Evolutionary conservation across 257 asterid genomes (phyloP), one percentile per base, ranked within the genome.

Genomic region (Solanum appendiculatum): DNA sequence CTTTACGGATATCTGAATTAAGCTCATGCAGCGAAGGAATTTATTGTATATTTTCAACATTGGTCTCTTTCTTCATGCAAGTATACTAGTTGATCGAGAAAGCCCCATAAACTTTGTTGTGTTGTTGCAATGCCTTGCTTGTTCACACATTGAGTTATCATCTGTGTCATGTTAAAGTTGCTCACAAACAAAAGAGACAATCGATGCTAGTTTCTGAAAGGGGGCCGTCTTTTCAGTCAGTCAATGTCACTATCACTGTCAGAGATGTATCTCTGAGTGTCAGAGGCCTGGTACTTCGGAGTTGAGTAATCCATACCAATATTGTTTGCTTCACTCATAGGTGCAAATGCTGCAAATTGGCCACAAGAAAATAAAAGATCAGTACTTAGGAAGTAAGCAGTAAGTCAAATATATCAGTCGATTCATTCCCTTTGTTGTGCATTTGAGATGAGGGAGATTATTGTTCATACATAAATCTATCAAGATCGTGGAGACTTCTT

Each of bases 261-360:
- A 78, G 98, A 94, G 54, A 95, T 85, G 90, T 94, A 95, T 90
- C 94, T 92, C 90, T 91, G 91, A 86, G 94, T 88, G 87, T 94
- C 96, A 39, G 95, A 92, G n/a, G 98, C 98, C 88, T 90, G 92
- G 33, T 92, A 91, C 92, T 87, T 93, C 15, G 94, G 87, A 66
- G 91, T 89, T 27, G 93, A 83, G 40, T 87, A 86, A 77, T 82
- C 90, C 87, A 12, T 89, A 83, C 82, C 91, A 88, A 83, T 86
- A 84, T 90, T 91, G 87, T 80, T 86, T 85, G 89, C 90, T 83
- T 91, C 95, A 86, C 84, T 93, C 95, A 95, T 93, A 23, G 99
- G 98, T 34, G 98, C 99, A 93, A 95, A 96, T 42, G 98, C 98
- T 96, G 97, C 92, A 89, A 84, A 46, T 82, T 84, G 46, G 66